A percentile compares a stretch with the other conserved stretches of the same genome.
phyloP scores from a whole-genome alignment of 2,329 filamentous ascomycete genomes.

The Fusarium proliferatum region DNA sequence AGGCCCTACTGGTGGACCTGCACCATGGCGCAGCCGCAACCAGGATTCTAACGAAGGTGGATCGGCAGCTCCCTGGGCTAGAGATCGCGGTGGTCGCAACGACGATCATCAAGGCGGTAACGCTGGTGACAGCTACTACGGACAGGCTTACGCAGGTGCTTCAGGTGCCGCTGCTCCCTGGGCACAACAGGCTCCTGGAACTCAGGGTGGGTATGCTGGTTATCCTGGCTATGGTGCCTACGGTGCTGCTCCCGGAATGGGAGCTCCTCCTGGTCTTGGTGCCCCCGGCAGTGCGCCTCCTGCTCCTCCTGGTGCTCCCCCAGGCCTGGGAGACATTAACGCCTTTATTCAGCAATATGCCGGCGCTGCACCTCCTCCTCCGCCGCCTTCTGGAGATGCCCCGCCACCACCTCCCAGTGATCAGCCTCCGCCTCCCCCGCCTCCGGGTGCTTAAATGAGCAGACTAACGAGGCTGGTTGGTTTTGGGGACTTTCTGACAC shows the following conservation, averaged over 20 bases:
- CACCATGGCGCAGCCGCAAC: slow-evolving; percentile 77
- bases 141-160: slow-evolving; percentile 45
- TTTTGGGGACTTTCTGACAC: slow-evolving; percentile 13
- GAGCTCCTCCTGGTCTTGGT: slow-evolving; percentile 55
- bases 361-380: slow-evolving; percentile 65
- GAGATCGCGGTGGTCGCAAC: slow-evolving; percentile 66
- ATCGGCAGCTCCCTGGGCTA: slow-evolving; percentile 69
- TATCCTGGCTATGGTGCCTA: slow-evolving; percentile 62
- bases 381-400: slow-evolving; percentile 65
- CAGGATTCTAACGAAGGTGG: slow-evolving; percentile 63
- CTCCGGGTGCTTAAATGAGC: slow-evolving; percentile 59
- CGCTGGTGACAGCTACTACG: slow-evolving; percentile 47
- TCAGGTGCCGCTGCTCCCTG: slow-evolving; percentile 58
- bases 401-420: slow-evolving; percentile 73
- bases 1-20: slow-evolving; percentile 83
- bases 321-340: slow-evolving; percentile 68
- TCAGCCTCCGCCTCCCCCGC: slow-evolving; percentile 73
- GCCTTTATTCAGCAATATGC: slow-evolving; percentile 76
- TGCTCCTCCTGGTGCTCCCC: slow-evolving; percentile 56
- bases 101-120: slow-evolving; percentile 52
- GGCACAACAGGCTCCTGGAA: slow-evolving; percentile 65
- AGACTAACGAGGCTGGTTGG: slow-evolving; percentile 19
- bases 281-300: slow-evolving; percentile 61
- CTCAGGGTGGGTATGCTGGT: slow-evolving; percentile 67
- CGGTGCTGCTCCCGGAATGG: slow-evolving; percentile 59